Evolutionary conservation across 1,139 yeast species (phyloP), one percentile per base, ranked within the genome.

Genomic region (Scheffersomyces illinoinensis): DNA sequence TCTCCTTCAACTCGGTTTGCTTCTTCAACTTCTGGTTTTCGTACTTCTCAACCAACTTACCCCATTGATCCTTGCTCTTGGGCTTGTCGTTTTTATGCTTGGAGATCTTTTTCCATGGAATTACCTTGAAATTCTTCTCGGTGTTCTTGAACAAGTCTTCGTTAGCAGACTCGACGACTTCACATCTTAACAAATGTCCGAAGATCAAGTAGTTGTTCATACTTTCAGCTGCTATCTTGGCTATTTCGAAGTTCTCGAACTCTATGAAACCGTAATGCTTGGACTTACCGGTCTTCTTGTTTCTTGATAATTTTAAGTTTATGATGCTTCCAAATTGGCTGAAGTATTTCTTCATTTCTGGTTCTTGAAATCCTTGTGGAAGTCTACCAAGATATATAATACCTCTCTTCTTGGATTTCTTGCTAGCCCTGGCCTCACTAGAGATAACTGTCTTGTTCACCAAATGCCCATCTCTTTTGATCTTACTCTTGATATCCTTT

Each of bases 211-310:
- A 95, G 76, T 95, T 95, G 77, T 95, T 89, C 99, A 95, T 95
- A 56, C 98, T 88, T 67, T 95, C 98, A 62, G 90, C 90, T 1
- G 97, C 99, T 61, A 93, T 82, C 65, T 86, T 84, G 56, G 98
- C 98, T 60, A 91, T 96, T 55, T 87, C 91, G 50, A 76, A 72
- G 60, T 86, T 83, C 55, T 83, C 85, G 69, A 95, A 95, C 76
- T 93, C 98, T 57, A 95, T 79, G 73, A 95, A 95, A 14, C 93
- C 99, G 74, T 88, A 96, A 75, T 93, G 98, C 77, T 93, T 93
- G 21, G 97, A 89, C 62, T 88, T 87, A 54, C 99, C 99, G 3
- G 97, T 88, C 73, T 89, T 90, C 73, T 90, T 93, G 79, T 91
- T 93, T 72, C 98, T 86, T 52, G 97, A 91, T 60, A 95, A 76